phyloP scores from a whole-genome alignment of 257 asterid species.

The Eucommia ulmoides region DNA sequence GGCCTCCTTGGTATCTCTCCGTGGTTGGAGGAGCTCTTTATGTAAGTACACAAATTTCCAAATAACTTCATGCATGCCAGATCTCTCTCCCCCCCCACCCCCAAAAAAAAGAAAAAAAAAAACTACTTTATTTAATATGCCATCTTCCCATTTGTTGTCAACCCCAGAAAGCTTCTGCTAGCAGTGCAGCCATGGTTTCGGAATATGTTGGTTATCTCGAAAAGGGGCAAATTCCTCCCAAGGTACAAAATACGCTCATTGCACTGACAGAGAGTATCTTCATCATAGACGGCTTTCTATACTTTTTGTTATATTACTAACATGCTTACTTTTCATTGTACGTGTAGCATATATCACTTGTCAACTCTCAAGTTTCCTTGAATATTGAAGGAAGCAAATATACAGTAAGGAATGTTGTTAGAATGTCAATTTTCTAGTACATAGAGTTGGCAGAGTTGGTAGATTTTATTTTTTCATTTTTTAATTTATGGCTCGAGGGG shows the following conservation, averaged over 20 bases:
- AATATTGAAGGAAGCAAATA: constrained; percentile 99
- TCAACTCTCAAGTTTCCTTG: constrained; percentile 84
- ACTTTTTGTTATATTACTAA: constrained; percentile 11
- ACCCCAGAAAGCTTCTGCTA: constrained; percentile 94
- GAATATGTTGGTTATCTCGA: constrained; percentile 98
- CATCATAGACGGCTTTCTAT: constrained; percentile 7
- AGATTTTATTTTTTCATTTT: constrained; percentile 4
- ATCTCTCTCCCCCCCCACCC: too few species aligned
- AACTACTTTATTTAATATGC: too few species aligned
- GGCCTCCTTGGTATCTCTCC: constrained; percentile 99
- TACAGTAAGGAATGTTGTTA: constrained; percentile 48
- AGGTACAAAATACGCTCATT: too few species aligned
- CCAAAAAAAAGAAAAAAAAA: too few species aligned
- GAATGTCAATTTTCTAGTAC: neutral
- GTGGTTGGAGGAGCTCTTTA: constrained; percentile 99
- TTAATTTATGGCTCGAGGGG: constrained; percentile 2
- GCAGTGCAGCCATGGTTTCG: constrained; percentile 93
- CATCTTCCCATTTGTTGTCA: constrained; percentile 9
- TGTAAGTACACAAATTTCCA: constrained; percentile 43
- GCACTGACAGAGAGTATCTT: too few species aligned
- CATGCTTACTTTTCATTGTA: constrained; percentile 11
- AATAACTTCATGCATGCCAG: too few species aligned
- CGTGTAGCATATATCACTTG: constrained; percentile 95
- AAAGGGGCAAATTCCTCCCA: constrained; percentile 98
- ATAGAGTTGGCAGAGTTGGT: neutral